Evolutionary conservation across 371 early-diverging fungal genomes (phyloP), one percentile per base, ranked within the genome.

Genomic region (Umbelopsis sp.): DNA sequence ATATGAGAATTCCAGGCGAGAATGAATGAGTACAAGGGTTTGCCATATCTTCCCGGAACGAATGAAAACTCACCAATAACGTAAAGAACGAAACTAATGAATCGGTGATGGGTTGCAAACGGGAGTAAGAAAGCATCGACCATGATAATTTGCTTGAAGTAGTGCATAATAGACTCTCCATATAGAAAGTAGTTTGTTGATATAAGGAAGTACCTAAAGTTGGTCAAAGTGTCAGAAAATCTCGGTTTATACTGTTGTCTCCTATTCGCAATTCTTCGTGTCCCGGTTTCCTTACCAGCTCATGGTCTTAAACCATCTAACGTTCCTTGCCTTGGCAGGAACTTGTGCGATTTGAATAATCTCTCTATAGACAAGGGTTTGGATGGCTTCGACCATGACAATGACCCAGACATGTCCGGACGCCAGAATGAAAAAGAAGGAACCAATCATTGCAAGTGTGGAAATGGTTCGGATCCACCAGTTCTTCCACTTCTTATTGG

Each of bases 221-320:
- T 24, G 18, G 38, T 38, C 12, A 51, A 25, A 29, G 29, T 35
- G 32, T 41, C 7, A 41, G 29, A 29, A 29, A 37, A 57, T 57
- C 57, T 57, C 57, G 57, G 63, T 7, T 1, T 41, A 12, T 38
- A 44, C 16, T 29, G 29, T 29, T 41, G 7, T 12, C 41, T 41
- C 41, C 41, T 41, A 41, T 41, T 12, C 12, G 41, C 41, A 1
- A 5, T 41, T 41, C 41, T 7, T 41, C 41, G 41, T 41, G 41
- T 41, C 41, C 41, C 41, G 41, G 12, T 41, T 41, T 1, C 10
- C 74, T 65, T 92, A 94, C 94, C 96, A 96, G 75, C 97, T 94
- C 87, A 97, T 86, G 16, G 95, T 89, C 46, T 97, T 87, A 74
- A 94, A 91, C 97, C 95, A 97, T 11, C 96, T 94, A 65, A 97